Evolutionary conservation across 2,329 filamentous ascomycete species (phyloP).

Genomic region (Teratosphaeria viscida): DNA sequence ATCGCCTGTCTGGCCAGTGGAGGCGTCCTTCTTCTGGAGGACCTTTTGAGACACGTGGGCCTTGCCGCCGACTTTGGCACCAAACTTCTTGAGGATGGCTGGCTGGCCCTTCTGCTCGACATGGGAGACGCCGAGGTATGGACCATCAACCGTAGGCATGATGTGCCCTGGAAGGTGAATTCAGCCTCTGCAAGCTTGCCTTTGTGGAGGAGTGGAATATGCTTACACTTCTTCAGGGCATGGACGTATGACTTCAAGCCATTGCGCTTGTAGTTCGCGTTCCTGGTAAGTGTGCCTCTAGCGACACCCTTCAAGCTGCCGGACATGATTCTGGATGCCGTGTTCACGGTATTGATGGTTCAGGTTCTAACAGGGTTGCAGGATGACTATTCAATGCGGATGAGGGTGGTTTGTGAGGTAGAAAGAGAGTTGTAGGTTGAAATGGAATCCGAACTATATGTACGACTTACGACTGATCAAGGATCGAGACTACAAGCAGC

Average conservation of each 20-base stretch:
- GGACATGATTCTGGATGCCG: neutral
- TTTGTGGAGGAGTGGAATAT: neutral
- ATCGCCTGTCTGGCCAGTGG: conserved; percentile 16
- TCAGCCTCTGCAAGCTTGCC: neutral
- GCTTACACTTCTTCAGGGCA: conserved; percentile 15
- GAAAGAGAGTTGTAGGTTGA: neutral
- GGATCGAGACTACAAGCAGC: neutral
- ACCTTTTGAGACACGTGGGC: conserved; percentile 34
- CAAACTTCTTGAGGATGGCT: conserved; percentile 25
- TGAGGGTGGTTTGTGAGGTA: neutral
- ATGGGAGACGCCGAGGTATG: conserved; percentile 45
- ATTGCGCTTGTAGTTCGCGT: conserved; percentile 18
- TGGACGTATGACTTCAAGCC: conserved; percentile 23
- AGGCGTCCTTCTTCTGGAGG: conserved; percentile 37
- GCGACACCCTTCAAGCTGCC: conserved; percentile 4
- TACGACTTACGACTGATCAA: neutral
- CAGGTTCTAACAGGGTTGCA: neutral
- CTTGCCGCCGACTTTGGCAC: conserved; percentile 40
- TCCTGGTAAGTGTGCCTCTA: conserved; percentile 18
- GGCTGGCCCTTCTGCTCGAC: conserved; percentile 39
- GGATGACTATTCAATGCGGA: neutral
- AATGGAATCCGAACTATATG: neutral
- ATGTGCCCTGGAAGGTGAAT: conserved; percentile 37
- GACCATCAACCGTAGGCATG: conserved; percentile 51
- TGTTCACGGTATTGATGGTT: neutral